Percentiles rank a stretch among this genome's conserved stretches.
phyloP scores from a whole-genome alignment of 2,329 filamentous ascomycete species.

The Bipolaris cookei region DNA sequence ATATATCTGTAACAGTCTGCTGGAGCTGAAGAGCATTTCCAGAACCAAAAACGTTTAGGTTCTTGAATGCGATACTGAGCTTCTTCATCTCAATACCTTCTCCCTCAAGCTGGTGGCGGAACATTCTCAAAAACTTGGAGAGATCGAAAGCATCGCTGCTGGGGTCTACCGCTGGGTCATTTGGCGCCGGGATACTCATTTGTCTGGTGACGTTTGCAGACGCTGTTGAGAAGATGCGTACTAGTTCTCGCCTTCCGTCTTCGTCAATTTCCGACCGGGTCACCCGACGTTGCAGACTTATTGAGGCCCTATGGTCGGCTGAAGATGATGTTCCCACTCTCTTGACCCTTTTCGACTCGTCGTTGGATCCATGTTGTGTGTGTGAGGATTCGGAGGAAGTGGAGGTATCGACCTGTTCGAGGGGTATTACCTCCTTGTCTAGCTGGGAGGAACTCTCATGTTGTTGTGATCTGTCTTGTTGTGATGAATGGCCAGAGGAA shows the following conservation, averaged over 20 bases:
- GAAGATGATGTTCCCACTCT: conserved; percentile 8
- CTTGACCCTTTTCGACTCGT: conserved; percentile 13
- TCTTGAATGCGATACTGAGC: conserved; percentile 68
- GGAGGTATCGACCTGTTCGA: conserved; percentile 18
- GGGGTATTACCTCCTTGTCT: conserved; percentile 10
- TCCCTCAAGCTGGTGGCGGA: conserved; percentile 59
- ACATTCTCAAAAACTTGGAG: conserved; percentile 59
- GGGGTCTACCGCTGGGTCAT: conserved; percentile 61
- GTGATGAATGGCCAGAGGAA: background rate
- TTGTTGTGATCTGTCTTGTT: background rate
- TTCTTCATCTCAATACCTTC: conserved; percentile 62
- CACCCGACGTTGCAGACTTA: conserved; percentile 21
- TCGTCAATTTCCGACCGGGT: conserved; percentile 34
- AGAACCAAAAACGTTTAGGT: conserved; percentile 70
- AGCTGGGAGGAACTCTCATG: conserved; percentile 5
- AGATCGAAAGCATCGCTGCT: conserved; percentile 60
- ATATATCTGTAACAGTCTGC: conserved; percentile 66
- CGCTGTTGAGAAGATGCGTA: conserved; percentile 33
- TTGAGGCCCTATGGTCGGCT: conserved; percentile 9
- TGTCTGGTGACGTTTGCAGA: conserved; percentile 29
- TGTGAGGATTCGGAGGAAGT: conserved; percentile 31
- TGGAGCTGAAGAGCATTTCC: conserved; percentile 72
- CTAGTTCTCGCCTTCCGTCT: conserved; percentile 34
- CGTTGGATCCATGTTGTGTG: conserved; percentile 22
- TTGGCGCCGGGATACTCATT: conserved; percentile 37